Base-by-base conservation (phyloP, 2,329 filamentous ascomycete genomes). In the Basipetospora chlamydospora region DNA sequence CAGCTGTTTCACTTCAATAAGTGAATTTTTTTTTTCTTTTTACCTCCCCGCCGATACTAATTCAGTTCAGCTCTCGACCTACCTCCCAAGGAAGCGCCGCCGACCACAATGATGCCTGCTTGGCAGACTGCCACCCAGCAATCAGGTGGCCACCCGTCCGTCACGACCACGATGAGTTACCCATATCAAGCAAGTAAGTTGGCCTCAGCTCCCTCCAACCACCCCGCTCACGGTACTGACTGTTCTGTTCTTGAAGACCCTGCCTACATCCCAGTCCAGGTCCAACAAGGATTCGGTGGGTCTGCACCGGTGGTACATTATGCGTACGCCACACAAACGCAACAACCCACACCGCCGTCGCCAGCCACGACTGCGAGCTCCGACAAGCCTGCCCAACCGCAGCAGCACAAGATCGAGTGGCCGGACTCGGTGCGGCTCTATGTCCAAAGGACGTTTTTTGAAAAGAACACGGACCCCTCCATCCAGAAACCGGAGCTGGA, bases 381-480 rank as follows among this genome's bases (percentile, higher is more conserved):
- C 39, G 47, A 47, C 39, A 29, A 35, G 17, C 13, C 33, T 11
- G 39, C 42, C 40, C 47, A 48, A 39, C 42, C 51, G 33, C 35
- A 37, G 40, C 48, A 67, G 55, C 60, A 67, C 52, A 83, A 80
- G 61, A 77, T 80, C 48, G 74, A 80, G 47, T 96, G 85, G 79
- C 78, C 86, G 22, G 64, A 73, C 29, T 73, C 79, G n/a, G 84
- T 96, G 41, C 81, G 86, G 47, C 66, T 70, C 45, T 96, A 95
- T 60, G 88, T 96, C 22, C 80, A 86, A 50, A 77, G 86, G 50
- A 87, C 86, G 18, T 96, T 96, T 54, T 75, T 82, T 35, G 71
- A 75, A 18, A 71, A 76, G 40, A 82, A 86, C 52, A 63, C 77
- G 44, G 68, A 81, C 43, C 49, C 68, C 5, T 67, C 70, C 26